Conservation (phyloP, 768 basidiomycete species). For the Boletus subcaerulescens region DNA sequence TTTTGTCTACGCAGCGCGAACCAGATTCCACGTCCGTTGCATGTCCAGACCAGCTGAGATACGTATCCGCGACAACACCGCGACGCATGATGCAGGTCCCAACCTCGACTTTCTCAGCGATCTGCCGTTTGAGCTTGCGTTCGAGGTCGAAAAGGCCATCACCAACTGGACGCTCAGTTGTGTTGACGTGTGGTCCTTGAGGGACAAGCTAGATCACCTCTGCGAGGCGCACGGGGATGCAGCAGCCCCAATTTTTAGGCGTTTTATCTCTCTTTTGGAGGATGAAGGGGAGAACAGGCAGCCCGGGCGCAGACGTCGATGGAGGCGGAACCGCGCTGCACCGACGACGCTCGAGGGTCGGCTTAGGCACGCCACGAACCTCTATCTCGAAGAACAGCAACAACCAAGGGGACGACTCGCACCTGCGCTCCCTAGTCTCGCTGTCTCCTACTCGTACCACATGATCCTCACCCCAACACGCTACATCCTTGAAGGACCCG, state of each 20-base stretch:
- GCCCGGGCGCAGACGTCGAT: background rate
- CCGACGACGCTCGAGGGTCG: slow-evolving; percentile 10
- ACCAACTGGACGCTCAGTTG: slow-evolving; percentile 25
- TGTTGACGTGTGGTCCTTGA: slow-evolving; percentile 22
- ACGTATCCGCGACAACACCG: slow-evolving; percentile 15
- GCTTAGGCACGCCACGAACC: slow-evolving; percentile 16
- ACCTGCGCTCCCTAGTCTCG: slow-evolving; percentile 14
- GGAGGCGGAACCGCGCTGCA: background rate
- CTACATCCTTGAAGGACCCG: slow-evolving; percentile 38
- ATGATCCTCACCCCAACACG: slow-evolving; percentile 40
- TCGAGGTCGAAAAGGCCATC: slow-evolving; percentile 39
- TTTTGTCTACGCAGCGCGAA: slow-evolving; percentile 26
- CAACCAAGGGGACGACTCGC: slow-evolving; percentile 26
- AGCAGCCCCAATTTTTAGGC: slow-evolving; percentile 24
- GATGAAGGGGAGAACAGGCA: slow-evolving; percentile 1
- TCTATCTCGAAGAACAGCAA: slow-evolving; percentile 23
- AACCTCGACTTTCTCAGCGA: slow-evolving; percentile 25
- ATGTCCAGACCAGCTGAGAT: slow-evolving; percentile 5
- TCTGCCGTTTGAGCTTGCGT: slow-evolving; percentile 36
- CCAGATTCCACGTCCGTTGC: slow-evolving; percentile 21
- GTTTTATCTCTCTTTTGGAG: slow-evolving; percentile 19
- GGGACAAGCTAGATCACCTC: slow-evolving; percentile 17
- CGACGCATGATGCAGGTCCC: slow-evolving; percentile 1
- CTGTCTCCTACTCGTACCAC: slow-evolving; percentile 35
- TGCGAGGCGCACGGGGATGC: slow-evolving; percentile 10